Evolutionary conservation across 2,329 filamentous ascomycete species (phyloP).

Genomic region (Aspergillus fumigatiaffinis): DNA sequence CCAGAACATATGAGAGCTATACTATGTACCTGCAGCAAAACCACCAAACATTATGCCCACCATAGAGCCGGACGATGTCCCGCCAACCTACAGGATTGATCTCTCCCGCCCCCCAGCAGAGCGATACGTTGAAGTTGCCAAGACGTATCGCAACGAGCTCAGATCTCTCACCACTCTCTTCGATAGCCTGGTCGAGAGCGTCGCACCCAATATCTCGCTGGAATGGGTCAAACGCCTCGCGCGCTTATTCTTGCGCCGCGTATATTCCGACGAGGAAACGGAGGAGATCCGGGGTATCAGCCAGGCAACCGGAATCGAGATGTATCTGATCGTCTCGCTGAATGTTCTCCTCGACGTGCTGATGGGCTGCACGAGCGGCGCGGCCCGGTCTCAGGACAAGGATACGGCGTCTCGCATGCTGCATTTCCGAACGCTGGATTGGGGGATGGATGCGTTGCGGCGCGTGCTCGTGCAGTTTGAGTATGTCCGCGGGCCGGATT

Average conservation of each 20-base stretch:
- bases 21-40: neutral
- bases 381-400: conserved; percentile 22
- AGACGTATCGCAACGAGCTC: conserved; percentile 43
- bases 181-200: conserved; percentile 17
- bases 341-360: conserved; percentile 62
- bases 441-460: conserved; percentile 51
- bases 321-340: conserved; percentile 59
- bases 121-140: conserved; percentile 50
- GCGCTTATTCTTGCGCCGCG: conserved; percentile 45
- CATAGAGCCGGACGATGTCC: conserved; percentile 9
- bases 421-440: conserved; percentile 48
- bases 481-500: conserved; percentile 37
- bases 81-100: conserved; percentile 49
- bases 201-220: conserved; percentile 18
- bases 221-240: conserved; percentile 37
- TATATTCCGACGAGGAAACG: conserved; percentile 56
- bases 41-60: neutral
- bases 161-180: conserved; percentile 21
- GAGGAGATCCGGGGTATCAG: conserved; percentile 59
- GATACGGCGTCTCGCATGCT: conserved; percentile 25
- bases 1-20: neutral
- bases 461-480: conserved; percentile 51
- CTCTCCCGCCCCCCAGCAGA: conserved; percentile 51
- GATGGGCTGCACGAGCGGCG: conserved; percentile 63
- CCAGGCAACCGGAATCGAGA: conserved; percentile 46